phyloP scores from a whole-genome alignment of 1,284 basidiomycete species.

The Tausonia pullulans region DNA sequence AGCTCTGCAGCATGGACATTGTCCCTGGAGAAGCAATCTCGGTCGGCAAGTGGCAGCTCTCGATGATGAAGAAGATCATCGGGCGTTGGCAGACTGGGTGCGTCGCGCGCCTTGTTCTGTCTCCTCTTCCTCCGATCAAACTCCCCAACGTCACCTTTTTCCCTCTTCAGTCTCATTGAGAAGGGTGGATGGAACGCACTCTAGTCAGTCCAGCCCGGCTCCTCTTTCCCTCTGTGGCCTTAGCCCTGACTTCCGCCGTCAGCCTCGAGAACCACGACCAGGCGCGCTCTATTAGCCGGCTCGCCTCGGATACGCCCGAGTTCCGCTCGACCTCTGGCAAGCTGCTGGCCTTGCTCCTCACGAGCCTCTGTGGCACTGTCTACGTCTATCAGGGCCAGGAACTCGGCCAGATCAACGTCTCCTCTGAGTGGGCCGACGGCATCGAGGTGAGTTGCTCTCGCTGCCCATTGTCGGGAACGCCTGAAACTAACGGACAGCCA shows the following conservation, averaged over 20 bases:
- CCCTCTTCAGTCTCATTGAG: slow-evolving; percentile 38
- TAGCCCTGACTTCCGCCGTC: slow-evolving; percentile 10
- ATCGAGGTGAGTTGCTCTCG: too few species aligned
- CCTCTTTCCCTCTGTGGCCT: slow-evolving; percentile 18
- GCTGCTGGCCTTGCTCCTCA: slow-evolving; percentile 50
- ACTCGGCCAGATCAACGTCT: slow-evolving; percentile 58
- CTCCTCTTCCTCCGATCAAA: too few species aligned
- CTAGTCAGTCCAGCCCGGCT: slow-evolving; percentile 19
- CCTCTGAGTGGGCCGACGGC: slow-evolving; percentile 21
- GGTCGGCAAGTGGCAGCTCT: slow-evolving; percentile 41
- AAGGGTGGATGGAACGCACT: slow-evolving; percentile 51
- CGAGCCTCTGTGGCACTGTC: slow-evolving; percentile 52
- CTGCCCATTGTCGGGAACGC: too few species aligned
- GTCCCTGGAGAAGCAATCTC: too few species aligned
- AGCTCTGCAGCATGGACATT: slow-evolving; percentile 43
- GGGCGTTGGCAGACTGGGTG: slow-evolving; percentile 45
- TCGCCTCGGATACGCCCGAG: slow-evolving; percentile 48
- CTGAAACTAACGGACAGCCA: too few species aligned
- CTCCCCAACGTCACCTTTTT: too few species aligned
- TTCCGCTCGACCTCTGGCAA: slow-evolving; percentile 50
- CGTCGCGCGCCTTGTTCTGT: too few species aligned
- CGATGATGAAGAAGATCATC: slow-evolving; percentile 48
- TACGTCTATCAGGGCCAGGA: slow-evolving; percentile 67
- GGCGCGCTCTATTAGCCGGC: slow-evolving; percentile 52
- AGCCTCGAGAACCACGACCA: slow-evolving; percentile 44